Conservation (phyloP, 495 filamentous ascomycete genomes). For the Penicillium macrosclerotiorum region DNA sequence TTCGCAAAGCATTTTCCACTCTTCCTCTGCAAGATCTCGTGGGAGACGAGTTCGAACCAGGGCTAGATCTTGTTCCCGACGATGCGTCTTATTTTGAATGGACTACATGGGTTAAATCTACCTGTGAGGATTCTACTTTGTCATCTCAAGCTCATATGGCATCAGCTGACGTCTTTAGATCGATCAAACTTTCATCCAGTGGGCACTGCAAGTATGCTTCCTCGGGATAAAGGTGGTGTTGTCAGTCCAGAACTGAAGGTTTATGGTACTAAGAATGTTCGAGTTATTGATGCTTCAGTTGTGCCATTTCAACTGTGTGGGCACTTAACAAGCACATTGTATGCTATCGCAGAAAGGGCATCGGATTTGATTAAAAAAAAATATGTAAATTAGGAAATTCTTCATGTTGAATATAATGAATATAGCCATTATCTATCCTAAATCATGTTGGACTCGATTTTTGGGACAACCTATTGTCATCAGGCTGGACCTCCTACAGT, state of each 20-base stretch:
- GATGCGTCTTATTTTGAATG: constrained; percentile 16
- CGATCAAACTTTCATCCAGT: constrained; percentile 37
- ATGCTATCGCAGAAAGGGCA: constrained; percentile 60
- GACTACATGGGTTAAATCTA: constrained; percentile 17
- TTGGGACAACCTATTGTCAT: too few relatives aligned
- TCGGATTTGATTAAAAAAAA: constrained; percentile 35
- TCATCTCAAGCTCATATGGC: background rate
- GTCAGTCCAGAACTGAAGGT: constrained; percentile 41
- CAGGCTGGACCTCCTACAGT: too few relatives aligned
- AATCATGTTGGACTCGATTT: too few relatives aligned
- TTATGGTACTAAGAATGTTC: constrained; percentile 46
- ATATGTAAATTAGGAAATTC: too few relatives aligned
- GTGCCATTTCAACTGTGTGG: constrained; percentile 54
- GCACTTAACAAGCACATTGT: constrained; percentile 52
- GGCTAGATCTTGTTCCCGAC: constrained; percentile 13
- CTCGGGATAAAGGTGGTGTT: constrained; percentile 51
- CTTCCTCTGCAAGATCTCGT: constrained; percentile 16
- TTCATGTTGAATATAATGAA: too few relatives aligned
- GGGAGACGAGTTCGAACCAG: constrained; percentile 17
- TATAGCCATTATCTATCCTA: too few relatives aligned
- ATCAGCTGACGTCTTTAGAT: constrained; percentile 24
- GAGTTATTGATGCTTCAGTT: constrained; percentile 56
- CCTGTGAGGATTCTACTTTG: constrained; percentile 15
- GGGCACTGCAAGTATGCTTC: constrained; percentile 57
- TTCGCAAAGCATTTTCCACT: constrained; percentile 19